A percentile compares a stretch with the other conserved stretches of the same genome.
Evolutionary conservation across 805 yeast species (phyloP).

Genomic region (Candida arabinofermentans): DNA sequence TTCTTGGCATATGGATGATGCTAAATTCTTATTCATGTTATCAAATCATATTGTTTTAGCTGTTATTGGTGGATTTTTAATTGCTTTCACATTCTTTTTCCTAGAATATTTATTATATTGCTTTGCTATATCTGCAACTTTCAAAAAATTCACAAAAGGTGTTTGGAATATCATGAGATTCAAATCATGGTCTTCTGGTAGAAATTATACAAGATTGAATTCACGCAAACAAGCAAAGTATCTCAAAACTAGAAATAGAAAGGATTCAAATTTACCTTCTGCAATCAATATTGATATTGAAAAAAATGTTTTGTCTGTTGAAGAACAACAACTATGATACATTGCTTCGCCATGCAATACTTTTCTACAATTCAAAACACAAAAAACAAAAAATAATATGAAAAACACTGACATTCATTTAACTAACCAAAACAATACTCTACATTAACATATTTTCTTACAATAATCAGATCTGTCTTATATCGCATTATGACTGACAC

Average conservation of each 20-base stretch:
- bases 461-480: no score
- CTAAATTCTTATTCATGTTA: constrained; percentile 67
- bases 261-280: constrained; percentile 51
- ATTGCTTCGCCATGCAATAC: no score
- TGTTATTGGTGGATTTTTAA: constrained; percentile 62
- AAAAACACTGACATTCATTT: no score
- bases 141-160: constrained; percentile 20
- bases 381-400: no score
- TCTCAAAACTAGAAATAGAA: constrained; percentile 35
- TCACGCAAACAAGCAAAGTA: constrained; percentile 21
- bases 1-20: constrained; percentile 91
- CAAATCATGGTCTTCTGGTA: constrained; percentile 20
- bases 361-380: no score
- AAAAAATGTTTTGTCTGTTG: constrained; percentile 25
- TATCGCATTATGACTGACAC: no score
- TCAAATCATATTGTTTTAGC: constrained; percentile 73
- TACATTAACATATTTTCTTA: no score
- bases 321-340: constrained; percentile 3
- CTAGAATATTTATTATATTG: constrained; percentile 44
- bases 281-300: constrained; percentile 34
- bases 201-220: constrained; percentile 19
- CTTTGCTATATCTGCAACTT: constrained; percentile 22
- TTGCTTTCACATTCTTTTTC: constrained; percentile 46
- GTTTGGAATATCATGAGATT: constrained; percentile 20
- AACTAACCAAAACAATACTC: no score